phyloP scores from a whole-genome alignment of 2,329 filamentous ascomycete genomes.

The Exophiala viscosa region DNA sequence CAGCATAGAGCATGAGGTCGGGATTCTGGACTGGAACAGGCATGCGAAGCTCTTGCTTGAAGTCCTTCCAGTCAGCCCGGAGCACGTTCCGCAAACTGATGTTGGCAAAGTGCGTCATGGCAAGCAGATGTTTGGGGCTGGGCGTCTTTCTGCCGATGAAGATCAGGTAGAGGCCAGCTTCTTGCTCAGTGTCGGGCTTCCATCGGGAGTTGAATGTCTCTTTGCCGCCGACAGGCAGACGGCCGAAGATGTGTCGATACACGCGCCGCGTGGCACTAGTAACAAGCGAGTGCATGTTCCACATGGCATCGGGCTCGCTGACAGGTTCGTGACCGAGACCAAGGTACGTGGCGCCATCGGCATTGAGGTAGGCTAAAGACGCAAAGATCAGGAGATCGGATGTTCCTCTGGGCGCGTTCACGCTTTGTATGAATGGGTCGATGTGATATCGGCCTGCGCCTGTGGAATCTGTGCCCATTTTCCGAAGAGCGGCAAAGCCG shows the following conservation, averaged over 20 bases:
- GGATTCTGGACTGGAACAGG: background rate
- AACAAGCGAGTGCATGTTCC: slow-evolving; percentile 32
- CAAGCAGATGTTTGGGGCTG: slow-evolving; percentile 32
- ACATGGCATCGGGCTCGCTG: slow-evolving; percentile 32
- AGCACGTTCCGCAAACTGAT: slow-evolving; percentile 33
- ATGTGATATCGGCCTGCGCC: slow-evolving; percentile 38
- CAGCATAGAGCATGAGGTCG: background rate
- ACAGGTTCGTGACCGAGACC: slow-evolving; percentile 40
- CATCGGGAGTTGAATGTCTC: slow-evolving; percentile 41
- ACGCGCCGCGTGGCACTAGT: slow-evolving; percentile 31
- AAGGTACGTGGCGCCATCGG: slow-evolving; percentile 34
- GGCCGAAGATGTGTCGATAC: slow-evolving; percentile 34
- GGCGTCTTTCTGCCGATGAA: slow-evolving; percentile 35
- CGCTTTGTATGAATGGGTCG: slow-evolving; percentile 38
- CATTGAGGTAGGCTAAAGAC: slow-evolving; percentile 37
- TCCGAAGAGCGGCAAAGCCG: slow-evolving; percentile 40
- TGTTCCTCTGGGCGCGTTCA: slow-evolving; percentile 36
- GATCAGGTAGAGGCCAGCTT: slow-evolving; percentile 34
- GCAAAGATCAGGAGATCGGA: slow-evolving; percentile 38
- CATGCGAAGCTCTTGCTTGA: slow-evolving; percentile 6
- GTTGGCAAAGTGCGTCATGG: slow-evolving; percentile 40
- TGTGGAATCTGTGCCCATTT: slow-evolving; percentile 27
- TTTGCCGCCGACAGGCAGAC: slow-evolving; percentile 37
- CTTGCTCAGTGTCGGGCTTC: slow-evolving; percentile 33
- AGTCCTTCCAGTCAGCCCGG: slow-evolving; percentile 15